phyloP scores from a whole-genome alignment of 495 filamentous ascomycete species.

The Hyaloscypha variabilis region DNA sequence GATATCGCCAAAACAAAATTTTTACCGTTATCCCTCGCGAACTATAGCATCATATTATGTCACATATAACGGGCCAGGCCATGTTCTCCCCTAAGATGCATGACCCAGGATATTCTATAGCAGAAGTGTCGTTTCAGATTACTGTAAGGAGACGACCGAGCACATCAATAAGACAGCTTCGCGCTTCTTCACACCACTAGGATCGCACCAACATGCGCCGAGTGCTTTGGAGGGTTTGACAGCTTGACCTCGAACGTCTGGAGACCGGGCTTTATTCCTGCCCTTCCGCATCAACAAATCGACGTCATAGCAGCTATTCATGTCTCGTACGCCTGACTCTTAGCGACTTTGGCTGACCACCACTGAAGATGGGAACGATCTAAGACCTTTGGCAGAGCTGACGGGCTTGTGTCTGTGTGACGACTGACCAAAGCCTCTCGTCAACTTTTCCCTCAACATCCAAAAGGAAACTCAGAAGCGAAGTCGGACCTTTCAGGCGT shows the following conservation, averaged over 20 bases:
- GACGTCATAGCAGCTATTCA: constrained; percentile 1
- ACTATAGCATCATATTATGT: neutral
- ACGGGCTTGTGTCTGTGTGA: neutral
- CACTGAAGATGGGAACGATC: neutral
- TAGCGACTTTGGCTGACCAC: neutral
- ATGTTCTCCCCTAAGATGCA: neutral
- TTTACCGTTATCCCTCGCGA: neutral
- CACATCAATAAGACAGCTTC: too few relatives aligned
- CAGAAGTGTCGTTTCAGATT: neutral
- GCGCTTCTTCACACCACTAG: neutral
- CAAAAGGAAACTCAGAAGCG: neutral
- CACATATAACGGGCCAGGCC: neutral
- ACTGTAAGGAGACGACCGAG: neutral
- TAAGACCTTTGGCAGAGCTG: neutral
- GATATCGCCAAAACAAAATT: neutral
- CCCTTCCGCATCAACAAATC: neutral
- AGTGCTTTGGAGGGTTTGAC: neutral
- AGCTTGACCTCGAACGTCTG: neutral
- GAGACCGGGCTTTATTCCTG: neutral
- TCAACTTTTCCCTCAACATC: neutral
- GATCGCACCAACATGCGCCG: neutral
- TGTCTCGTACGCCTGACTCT: neutral
- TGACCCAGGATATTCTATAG: neutral
- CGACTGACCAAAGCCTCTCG: neutral
- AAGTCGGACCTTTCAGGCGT: neutral